Conservation (phyloP, 2,329 filamentous ascomycete genomes). For the Pseudocercospora musae region DNA sequence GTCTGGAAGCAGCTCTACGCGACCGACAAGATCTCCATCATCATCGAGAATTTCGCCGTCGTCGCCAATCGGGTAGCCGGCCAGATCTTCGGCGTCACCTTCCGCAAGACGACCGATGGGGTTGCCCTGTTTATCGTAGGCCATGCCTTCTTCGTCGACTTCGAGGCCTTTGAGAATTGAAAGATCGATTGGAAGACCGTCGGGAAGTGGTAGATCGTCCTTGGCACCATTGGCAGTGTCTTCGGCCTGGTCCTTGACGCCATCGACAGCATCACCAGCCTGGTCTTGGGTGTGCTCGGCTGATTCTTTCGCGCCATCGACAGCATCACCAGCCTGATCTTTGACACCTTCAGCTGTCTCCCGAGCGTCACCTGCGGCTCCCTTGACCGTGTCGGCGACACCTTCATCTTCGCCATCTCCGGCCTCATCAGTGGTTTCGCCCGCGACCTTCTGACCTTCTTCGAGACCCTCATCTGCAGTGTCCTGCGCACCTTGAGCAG, state of each 20-base stretch:
- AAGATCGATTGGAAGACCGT: conserved; percentile 43
- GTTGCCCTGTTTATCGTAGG: conserved; percentile 52
- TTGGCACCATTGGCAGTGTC: conserved; percentile 34
- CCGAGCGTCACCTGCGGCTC: conserved; percentile 22
- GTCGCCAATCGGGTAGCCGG: conserved; percentile 52
- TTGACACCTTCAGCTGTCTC: conserved; percentile 27
- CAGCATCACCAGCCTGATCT: conserved; percentile 24
- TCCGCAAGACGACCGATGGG: conserved; percentile 49
- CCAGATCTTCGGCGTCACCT: conserved; percentile 52
- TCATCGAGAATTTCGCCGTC: conserved; percentile 56
- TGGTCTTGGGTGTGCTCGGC: conserved; percentile 25
- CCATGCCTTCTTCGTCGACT: conserved; percentile 53
- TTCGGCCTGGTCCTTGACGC: conserved; percentile 31
- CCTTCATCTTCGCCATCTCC: conserved; percentile 26
- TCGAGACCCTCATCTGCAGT: conserved; percentile 33
- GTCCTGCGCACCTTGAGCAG: conserved; percentile 31
- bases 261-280: conserved; percentile 23
- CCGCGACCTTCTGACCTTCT: conserved; percentile 32
- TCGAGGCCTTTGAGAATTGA: conserved; percentile 50
- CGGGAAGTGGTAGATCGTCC: conserved; percentile 35
- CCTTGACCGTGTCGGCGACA: conserved; percentile 10
- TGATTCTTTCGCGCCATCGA: conserved; percentile 23
- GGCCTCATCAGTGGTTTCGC: conserved; percentile 33
- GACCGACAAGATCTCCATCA: conserved; percentile 54
- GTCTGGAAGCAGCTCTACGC: conserved; percentile 50